These are phyloP conservation scores for Pyrenophora seminiperda DNA, from an alignment of 2,329 filamentous ascomycete genomes.

Conservation along the genomic window DNA sequence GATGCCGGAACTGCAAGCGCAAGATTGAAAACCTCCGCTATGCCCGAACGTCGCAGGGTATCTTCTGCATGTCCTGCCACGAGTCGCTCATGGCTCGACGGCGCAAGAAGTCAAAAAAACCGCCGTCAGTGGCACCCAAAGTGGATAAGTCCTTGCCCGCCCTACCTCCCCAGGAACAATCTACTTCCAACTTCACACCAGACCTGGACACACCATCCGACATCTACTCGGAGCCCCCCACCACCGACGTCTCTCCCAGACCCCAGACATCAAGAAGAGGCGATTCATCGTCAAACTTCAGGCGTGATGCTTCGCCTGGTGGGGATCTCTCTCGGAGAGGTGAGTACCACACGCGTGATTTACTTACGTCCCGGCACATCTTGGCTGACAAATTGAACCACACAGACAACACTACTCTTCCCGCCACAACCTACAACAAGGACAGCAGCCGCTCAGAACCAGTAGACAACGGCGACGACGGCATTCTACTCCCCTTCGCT, in stretches of 20 bases:
- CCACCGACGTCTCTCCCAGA: constrained; percentile 69
- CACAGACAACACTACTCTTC: constrained; percentile 68
- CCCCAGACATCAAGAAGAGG: constrained; percentile 43
- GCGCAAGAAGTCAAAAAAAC: constrained; percentile 77
- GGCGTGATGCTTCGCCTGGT: constrained; percentile 46
- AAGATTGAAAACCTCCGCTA: constrained; percentile 99
- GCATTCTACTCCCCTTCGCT: constrained; percentile 57
- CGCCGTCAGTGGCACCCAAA: constrained; percentile 57
- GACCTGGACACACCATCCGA: constrained; percentile 63
- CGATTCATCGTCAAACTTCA: constrained; percentile 46
- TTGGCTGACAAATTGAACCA: constrained; percentile 20
- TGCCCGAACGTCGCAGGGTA: constrained; percentile 95
- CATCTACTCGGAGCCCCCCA: constrained; percentile 66
- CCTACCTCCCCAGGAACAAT: constrained; percentile 71
- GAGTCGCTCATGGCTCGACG: constrained; percentile 93
- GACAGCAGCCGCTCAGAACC: constrained; percentile 74
- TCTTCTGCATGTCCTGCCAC: constrained; percentile 99
- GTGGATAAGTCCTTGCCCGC: constrained; percentile 93
- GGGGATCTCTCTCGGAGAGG: constrained; percentile 45
- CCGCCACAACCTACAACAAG: constrained; percentile 72
- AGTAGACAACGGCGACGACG: constrained; percentile 65
- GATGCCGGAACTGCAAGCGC: constrained; percentile 96
- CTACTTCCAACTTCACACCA: constrained; percentile 62
- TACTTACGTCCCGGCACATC: not conserved
- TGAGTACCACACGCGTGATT: constrained; percentile 17